phyloP scores from a whole-genome alignment of 345 rosid species.

The Rubroshorea leprosula region DNA sequence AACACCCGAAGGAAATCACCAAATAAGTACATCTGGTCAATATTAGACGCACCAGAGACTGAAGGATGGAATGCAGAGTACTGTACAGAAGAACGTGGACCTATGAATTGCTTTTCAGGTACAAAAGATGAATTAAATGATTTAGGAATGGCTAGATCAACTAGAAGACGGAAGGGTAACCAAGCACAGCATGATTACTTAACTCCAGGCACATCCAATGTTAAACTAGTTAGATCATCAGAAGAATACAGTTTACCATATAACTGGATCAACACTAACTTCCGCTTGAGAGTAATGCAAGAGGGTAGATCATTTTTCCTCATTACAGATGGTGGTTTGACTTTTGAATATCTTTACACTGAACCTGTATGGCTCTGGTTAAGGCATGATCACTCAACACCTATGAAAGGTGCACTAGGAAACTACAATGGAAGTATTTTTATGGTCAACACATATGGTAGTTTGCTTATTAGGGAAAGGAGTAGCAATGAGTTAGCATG shows the following conservation, averaged over 20 bases:
- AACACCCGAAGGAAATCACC: slow-evolving; percentile 34
- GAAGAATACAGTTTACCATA: slow-evolving; percentile 30
- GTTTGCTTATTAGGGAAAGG: slow-evolving; percentile 54
- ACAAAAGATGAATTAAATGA: slow-evolving; percentile 48
- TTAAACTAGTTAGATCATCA: slow-evolving; percentile 4
- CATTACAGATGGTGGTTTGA: slow-evolving; percentile 44
- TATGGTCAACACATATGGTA: slow-evolving; percentile 47
- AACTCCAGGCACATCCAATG: slow-evolving; percentile 21
- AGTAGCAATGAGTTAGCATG: slow-evolving; percentile 37
- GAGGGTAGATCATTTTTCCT: slow-evolving; percentile 53
- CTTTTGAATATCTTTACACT: slow-evolving; percentile 51
- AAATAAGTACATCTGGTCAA: slow-evolving; percentile 44
- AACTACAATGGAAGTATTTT: slow-evolving; percentile 65
- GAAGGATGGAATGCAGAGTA: slow-evolving; percentile 80
- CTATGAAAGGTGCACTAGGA: slow-evolving; percentile 50
- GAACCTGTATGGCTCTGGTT: slow-evolving; percentile 65
- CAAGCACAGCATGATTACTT: slow-evolving; percentile 40
- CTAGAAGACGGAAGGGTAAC: slow-evolving; percentile 42
- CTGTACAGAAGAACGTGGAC: slow-evolving; percentile 66
- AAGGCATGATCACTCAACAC: slow-evolving; percentile 58
- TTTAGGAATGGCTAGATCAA: slow-evolving; percentile 30
- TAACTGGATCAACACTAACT: slow-evolving; percentile 38
- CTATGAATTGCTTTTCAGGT: slow-evolving; percentile 48
- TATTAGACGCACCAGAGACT: slow-evolving; percentile 55
- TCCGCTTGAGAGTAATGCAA: slow-evolving; percentile 49